A percentile compares a stretch with the other conserved stretches of the same genome.
Evolutionary conservation across 2,329 filamentous ascomycete species (phyloP).

Genomic region (Aspergillus caelatus): DNA sequence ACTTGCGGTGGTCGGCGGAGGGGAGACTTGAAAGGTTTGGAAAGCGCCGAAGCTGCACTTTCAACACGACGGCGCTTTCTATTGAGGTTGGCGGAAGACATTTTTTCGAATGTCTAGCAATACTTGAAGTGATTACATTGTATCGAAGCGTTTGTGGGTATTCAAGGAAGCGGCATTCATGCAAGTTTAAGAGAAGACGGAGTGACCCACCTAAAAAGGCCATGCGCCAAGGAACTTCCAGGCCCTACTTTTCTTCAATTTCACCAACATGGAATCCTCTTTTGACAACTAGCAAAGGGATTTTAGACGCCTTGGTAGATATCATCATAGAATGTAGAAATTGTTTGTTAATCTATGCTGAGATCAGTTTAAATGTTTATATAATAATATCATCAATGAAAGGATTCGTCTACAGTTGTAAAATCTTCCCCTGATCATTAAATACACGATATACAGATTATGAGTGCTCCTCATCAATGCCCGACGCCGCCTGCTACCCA

Average conservation of each 20-base stretch:
- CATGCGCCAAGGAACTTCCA: neutral
- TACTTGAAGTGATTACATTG: constrained; percentile 1
- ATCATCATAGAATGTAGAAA: too few relatives aligned
- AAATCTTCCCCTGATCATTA: neutral
- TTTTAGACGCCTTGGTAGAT: neutral
- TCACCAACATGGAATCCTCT: neutral
- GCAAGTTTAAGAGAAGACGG: neutral
- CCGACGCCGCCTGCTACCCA: constrained; percentile 71
- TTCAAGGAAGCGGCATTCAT: neutral
- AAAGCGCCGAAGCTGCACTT: constrained; percentile 59
- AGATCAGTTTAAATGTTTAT: neutral
- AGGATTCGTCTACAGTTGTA: neutral
- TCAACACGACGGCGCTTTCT: constrained; percentile 68
- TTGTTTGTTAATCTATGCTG: neutral
- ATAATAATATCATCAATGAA: neutral
- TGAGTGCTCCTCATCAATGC: constrained; percentile 38
- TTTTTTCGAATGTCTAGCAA: constrained; percentile 1
- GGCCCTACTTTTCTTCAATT: neutral
- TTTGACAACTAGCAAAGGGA: neutral
- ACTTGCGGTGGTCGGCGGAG: constrained; percentile 51
- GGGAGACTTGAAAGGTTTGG: constrained; percentile 74
- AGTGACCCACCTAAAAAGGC: neutral
- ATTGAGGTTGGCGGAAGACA: constrained; percentile 31
- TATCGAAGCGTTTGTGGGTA: neutral
- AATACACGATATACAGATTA: constrained; percentile 4